phyloP scores from a whole-genome alignment of 2,329 filamentous ascomycete species.

The Fusarium sp. region DNA sequence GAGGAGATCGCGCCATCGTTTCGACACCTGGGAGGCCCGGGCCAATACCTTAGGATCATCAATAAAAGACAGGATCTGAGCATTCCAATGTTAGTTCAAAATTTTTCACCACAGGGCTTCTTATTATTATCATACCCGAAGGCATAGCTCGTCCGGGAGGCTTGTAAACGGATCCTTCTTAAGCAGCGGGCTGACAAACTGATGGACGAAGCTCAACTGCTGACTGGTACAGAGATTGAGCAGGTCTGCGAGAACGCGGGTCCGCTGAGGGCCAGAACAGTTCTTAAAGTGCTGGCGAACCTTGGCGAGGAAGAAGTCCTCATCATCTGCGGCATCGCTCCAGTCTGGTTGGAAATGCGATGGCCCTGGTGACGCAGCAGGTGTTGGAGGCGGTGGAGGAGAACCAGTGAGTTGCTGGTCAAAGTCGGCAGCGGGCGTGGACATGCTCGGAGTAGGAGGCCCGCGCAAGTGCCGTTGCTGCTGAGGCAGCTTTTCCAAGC shows the following conservation, averaged over 20 bases:
- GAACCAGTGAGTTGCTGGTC: constrained; percentile 71
- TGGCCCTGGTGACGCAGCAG: constrained; percentile 73
- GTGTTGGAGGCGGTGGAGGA: constrained; percentile 73
- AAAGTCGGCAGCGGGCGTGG: constrained; percentile 71
- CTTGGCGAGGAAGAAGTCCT: constrained; percentile 85
- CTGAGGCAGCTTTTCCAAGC: constrained; percentile 63
- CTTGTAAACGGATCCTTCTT: constrained; percentile 97
- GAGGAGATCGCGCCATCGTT: constrained; percentile 90
- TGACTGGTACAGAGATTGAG: constrained; percentile 95
- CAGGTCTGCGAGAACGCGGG: constrained; percentile 86
- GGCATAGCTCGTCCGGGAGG: constrained; percentile 91
- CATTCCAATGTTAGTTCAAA: constrained; percentile 4
- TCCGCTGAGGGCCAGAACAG: constrained; percentile 79
- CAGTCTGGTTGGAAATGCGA: constrained; percentile 74
- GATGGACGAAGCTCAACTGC: constrained; percentile 93
- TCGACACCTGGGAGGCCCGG: constrained; percentile 94
- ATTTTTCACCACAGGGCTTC: not conserved
- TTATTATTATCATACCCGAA: constrained; percentile 74
- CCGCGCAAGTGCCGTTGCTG: constrained; percentile 60
- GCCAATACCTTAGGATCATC: constrained; percentile 96
- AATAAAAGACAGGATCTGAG: constrained; percentile 91
- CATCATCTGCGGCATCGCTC: constrained; percentile 81
- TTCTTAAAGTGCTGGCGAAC: constrained; percentile 84
- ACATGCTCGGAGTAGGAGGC: constrained; percentile 75
- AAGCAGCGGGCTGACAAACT: constrained; percentile 91